Evolutionary conservation across 2,329 filamentous ascomycete species (phyloP), one percentile per base, ranked within the genome.

Genomic region (Nemania sp.): DNA sequence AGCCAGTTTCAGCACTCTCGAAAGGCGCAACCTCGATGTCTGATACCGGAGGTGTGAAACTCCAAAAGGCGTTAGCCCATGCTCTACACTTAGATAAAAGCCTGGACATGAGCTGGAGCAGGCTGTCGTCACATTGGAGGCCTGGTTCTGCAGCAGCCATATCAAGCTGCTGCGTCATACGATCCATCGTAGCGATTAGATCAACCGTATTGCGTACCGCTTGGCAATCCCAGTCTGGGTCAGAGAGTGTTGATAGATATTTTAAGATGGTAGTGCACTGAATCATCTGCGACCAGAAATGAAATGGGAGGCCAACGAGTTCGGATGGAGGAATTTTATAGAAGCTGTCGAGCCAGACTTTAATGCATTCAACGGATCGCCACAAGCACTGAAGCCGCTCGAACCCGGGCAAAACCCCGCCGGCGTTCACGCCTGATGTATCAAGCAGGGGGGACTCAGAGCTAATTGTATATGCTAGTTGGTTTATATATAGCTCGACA

Each of bases 191-290:
- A 6, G 70, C 70, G 15, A 75, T 60, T 1, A 82, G 67, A 60
- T 78, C 66, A 1, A 81, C 73, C 2, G 68, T 75, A 32, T 77
- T 74, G 18, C 75, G 76, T 49, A 80, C 78, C 22, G 76, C 76
- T n/a, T 76, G 71, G 20, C 73, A 73, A 67, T 82, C 77, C 80
- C 80, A 82, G 3, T 75, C 77, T 18, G 78, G 80, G 62, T 82
- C 78, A 18, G 75, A 67, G 5, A 82, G 76, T 4, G 75, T 79
- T 0, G 77, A 77, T 7, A 83, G 73, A 24, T 79, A 73, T 55
- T 81, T 79, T 49, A 83, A 70, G 1, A 80, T 69, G 2, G 76
- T 77, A n/a, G 80, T 55, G 38, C 71, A 77, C 5, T 75, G 75
- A 27, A 79, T 73, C 54, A 82, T 75, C 53, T 82, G 78, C 0